Evolutionary conservation across 2,329 filamentous ascomycete genomes (phyloP), one percentile per base, ranked within the genome.

Genomic region (Xylaria sp.): DNA sequence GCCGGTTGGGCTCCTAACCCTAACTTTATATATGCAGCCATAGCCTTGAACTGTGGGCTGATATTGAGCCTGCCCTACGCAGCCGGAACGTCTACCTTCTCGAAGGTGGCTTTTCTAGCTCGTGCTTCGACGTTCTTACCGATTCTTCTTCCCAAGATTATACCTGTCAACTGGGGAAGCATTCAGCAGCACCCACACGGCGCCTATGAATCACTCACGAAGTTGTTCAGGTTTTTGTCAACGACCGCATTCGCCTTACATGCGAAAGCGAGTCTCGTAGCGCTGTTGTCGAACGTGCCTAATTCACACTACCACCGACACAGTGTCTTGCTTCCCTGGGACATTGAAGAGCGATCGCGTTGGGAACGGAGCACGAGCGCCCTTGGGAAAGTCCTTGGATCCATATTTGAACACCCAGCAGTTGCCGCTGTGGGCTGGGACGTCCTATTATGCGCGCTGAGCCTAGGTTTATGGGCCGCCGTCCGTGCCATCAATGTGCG

Each of bases 341-440:
- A 86, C 51, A 76, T 80, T 8, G 81, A 85, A 65, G 79, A 84
- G 70, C 80, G 80, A 15, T 81, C 80, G 31, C 78, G 77, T 4
- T 82, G 82, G 78, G 83, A 86, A 66, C 83, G 83, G 25, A 82
- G 80, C 58, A 81, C 82, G 13, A 84, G 79, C 28, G 83, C 84
- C 2, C 64, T 85, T 15, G 81, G 79, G 56, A 83, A 81, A 75
- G 78, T 87, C 13, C 80, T 86, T 31, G 84, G 82, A 49, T 84
- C 86, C 1, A 82, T 87, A 60, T 82, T 81, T 67, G 86, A 86
- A 62, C 87, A 91, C 74, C 88, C 89, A 0, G 85, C 84, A 25
- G 84, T 91, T 36, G 84, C 85, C 23, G 85, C 83, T 20, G 85
- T 86, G 0, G 86, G 85, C 6, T 85, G 85, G 78, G 89, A 91